phyloP scores from a whole-genome alignment of 176 grass and related monocot species.

The Cocos nucifera region DNA sequence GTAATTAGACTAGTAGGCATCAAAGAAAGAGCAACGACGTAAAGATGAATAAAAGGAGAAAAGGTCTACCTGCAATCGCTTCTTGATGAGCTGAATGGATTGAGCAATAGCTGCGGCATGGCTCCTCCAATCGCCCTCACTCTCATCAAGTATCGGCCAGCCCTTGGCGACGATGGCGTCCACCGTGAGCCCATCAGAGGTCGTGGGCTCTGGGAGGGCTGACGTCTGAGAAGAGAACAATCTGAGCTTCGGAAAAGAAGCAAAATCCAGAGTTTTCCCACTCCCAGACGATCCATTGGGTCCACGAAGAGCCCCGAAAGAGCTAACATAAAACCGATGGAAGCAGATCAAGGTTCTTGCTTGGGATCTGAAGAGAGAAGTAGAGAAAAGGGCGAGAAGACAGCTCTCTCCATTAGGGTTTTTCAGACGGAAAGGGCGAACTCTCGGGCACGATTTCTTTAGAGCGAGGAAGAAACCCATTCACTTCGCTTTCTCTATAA shows the following conservation, averaged over 20 bases:
- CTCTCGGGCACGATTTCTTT: too few species aligned
- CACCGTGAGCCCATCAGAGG: constrained; percentile 63
- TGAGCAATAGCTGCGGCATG: constrained; percentile 76
- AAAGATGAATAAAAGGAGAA: not conserved
- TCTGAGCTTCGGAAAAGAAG: not conserved
- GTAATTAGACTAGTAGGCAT: too few species aligned
- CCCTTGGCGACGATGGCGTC: constrained; percentile 60
- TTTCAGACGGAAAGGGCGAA: constrained; percentile 24
- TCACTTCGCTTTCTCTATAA: too few species aligned
- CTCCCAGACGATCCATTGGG: not conserved
- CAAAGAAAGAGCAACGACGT: too few species aligned
- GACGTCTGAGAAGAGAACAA: constrained; percentile 41
- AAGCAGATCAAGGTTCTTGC: too few species aligned
- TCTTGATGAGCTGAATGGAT: constrained; percentile 87
- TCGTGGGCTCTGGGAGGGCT: constrained; percentile 35
- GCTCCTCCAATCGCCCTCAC: constrained; percentile 86
- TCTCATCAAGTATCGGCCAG: constrained; percentile 76
- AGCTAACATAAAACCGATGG: too few species aligned
- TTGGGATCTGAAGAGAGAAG: too few species aligned
- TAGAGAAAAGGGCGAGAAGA: not conserved
- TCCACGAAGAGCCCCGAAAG: too few species aligned
- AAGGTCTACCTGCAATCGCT: constrained; percentile 59
- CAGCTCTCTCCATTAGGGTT: constrained; percentile 27
- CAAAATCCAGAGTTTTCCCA: not conserved
- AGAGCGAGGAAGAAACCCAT: too few species aligned